phyloP scores from a whole-genome alignment of 352 stramenopile genomes.

The Thraustochytrium sp. region DNA sequence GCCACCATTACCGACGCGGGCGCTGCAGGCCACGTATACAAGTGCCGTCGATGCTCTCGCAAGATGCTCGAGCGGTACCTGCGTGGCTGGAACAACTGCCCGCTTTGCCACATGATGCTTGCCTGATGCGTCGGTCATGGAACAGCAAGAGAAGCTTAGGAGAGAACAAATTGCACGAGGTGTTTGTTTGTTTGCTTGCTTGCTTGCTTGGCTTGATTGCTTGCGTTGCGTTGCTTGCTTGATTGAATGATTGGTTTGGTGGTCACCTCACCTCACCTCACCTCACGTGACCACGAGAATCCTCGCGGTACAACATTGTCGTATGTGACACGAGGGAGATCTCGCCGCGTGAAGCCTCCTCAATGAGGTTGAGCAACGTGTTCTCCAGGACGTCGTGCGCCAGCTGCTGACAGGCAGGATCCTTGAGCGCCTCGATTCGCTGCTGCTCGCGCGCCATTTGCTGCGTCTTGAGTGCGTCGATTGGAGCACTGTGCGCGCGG shows the following conservation, averaged over 20 bases:
- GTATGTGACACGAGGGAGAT: neutral
- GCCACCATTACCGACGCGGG: neutral
- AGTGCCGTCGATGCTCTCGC: conserved; percentile 28
- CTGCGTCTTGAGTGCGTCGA: neutral
- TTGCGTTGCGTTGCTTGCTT: no score
- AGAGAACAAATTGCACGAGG: no score
- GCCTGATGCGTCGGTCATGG: no score
- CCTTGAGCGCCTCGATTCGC: neutral
- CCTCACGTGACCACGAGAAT: neutral
- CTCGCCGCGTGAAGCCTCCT: conserved; percentile 21
- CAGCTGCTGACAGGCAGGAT: neutral
- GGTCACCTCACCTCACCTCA: no score
- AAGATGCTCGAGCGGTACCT: conserved; percentile 40
- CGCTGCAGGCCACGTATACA: neutral
- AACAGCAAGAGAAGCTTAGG: no score
- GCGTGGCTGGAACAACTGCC: conserved; percentile 2
- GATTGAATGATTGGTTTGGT: no score
- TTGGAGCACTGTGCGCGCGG: neutral
- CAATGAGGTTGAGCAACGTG: conserved; percentile 17
- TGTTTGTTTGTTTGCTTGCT: no score
- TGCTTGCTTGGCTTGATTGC: no score
- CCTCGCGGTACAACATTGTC: conserved; percentile 25
- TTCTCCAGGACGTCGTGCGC: neutral
- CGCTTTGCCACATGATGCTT: conserved; percentile 34
- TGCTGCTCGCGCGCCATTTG: neutral